These are phyloP conservation scores for Colletotrichum ledebouriae DNA, from an alignment of 2,329 filamentous ascomycete genomes.

Conservation along the genomic window DNA sequence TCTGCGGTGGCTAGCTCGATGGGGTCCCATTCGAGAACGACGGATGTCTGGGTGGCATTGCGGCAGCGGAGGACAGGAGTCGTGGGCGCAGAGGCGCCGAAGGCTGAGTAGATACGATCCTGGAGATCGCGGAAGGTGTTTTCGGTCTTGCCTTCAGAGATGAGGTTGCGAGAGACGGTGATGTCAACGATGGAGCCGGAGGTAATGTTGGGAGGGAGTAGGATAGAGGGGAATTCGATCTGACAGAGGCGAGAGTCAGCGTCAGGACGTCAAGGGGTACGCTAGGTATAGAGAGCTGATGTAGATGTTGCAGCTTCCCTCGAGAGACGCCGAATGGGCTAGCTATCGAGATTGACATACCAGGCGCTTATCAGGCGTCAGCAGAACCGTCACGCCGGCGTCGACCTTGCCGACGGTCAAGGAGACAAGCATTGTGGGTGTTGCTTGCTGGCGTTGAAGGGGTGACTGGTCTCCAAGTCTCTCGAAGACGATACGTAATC, in stretches of 20 bases:
- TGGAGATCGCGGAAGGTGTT: conserved; percentile 87
- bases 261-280: conserved; percentile 8
- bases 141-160: conserved; percentile 81
- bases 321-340: background rate
- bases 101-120: conserved; percentile 86
- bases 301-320: conserved; percentile 3
- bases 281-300: conserved; percentile 2
- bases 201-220: conserved; percentile 93
- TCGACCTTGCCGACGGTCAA: conserved; percentile 99
- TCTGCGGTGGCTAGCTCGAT: conserved; percentile 93
- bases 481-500: conserved; percentile 25
- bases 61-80: conserved; percentile 88
- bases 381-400: conserved; percentile 94
- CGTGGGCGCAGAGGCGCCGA: conserved; percentile 83
- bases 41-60: conserved; percentile 98
- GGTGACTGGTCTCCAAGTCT: conserved; percentile 2
- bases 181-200: conserved; percentile 99
- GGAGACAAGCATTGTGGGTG: conserved; percentile 86
- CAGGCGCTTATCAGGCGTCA: conserved; percentile 96
- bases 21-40: conserved; percentile 98
- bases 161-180: conserved; percentile 87
- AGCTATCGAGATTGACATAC: conserved; percentile 66
- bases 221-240: conserved; percentile 99
- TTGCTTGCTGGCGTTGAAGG: conserved; percentile 23
- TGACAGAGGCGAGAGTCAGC: conserved; percentile 56